Evolutionary conservation across 2,329 filamentous ascomycete genomes (phyloP), one percentile per base, ranked within the genome.

Genomic region (Fusarium marasasianum): DNA sequence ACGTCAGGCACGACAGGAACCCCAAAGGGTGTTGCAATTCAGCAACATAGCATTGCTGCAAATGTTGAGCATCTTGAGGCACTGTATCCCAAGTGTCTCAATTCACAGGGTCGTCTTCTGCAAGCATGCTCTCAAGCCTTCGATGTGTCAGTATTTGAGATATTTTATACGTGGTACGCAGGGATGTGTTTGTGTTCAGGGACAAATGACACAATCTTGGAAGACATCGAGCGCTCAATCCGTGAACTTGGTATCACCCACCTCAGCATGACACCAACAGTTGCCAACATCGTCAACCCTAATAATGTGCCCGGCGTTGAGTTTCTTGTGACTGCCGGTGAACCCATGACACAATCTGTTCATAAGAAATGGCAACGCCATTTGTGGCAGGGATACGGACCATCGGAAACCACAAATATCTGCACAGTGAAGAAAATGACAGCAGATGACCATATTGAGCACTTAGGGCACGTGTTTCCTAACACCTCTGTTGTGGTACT

Each of bases 61-160:
- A 96, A 97, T 73, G 84, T 97, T n/a, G 85, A 89, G 24, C 86
- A 89, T 15, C 85, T 98, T 12, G 86, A 87, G 6, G 83, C 86
- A 6, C 83, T 93, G 0, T 97, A 97, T 77, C 92, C 93, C 0
- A 83, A 84, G 1, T 79, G 82, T 2, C 35, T 66, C 12, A 45
- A 43, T 1, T 76, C 76, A 3, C 76, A 82, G 3, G 88, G 91
- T 2, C 88, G 91, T n/a, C 84, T 97, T 38, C 84, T 98, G 1
- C 95, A 97, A 81, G 90, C 93, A 5, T 97, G 93, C 78, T 96
- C 94, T 1, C 93, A 95, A 78, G 92, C 92, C 1, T 97, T 97
- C 78, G 94, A 97, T 78, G 91, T 97, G 5, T 97, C 94, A 1
- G 93, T 97, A 0, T 97, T 97, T 79, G 95, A 97, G 78, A 95